These are phyloP conservation scores for Euphorbia neoarborescens DNA, from an alignment of 441 rosid genomes.

Conservation along the genomic window DNA sequence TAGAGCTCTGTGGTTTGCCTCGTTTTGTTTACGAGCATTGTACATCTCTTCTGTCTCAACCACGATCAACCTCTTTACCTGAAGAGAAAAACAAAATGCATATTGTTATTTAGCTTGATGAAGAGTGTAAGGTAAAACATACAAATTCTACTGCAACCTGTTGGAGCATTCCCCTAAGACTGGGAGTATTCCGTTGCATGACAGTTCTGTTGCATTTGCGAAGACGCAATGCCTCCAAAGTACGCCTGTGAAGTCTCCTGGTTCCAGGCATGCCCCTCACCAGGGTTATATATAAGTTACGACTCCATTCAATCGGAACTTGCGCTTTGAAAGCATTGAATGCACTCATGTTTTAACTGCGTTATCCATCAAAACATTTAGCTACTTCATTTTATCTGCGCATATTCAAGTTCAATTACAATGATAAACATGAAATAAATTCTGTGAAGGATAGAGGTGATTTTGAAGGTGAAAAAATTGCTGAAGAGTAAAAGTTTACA, in stretches of 20 bases:
- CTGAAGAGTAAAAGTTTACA: background rate
- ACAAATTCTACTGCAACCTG: constrained; percentile 41
- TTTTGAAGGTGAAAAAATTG: background rate
- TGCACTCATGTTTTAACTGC: constrained; percentile 40
- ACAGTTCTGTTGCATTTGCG: constrained; percentile 83
- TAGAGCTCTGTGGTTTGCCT: constrained; percentile 47
- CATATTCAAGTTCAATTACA: background rate
- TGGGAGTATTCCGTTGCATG: constrained; percentile 68
- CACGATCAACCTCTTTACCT: constrained; percentile 84
- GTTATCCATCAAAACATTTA: background rate
- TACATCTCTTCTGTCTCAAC: constrained; percentile 92
- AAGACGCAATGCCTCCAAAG: constrained; percentile 82
- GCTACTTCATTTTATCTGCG: background rate
- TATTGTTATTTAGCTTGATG: background rate
- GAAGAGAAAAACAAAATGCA: background rate
- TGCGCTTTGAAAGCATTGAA: constrained; percentile 71
- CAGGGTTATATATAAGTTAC: constrained; percentile 66
- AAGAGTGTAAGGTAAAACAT: background rate
- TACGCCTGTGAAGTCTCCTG: constrained; percentile 80
- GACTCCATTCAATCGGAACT: constrained; percentile 69
- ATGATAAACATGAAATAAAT: background rate
- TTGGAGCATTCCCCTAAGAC: constrained; percentile 78
- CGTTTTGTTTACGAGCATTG: constrained; percentile 68
- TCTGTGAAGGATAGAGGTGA: background rate
- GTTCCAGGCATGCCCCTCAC: constrained; percentile 92